Conservation (phyloP, 768 basidiomycete genomes). For the Leccinum obscurum region DNA sequence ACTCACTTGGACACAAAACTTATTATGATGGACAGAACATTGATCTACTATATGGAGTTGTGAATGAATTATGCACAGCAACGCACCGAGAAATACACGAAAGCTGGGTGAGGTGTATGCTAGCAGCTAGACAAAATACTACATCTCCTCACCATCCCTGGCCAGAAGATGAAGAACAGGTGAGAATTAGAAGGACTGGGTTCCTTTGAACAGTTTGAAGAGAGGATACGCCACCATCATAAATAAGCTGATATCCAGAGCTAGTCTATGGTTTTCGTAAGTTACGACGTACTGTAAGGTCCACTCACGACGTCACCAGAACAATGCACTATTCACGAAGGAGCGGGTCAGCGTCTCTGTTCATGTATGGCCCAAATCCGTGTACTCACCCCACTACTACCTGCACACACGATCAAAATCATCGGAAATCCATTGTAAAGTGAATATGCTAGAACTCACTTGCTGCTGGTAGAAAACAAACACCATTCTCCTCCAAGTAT, state of each 20-base stretch:
- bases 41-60: neutral
- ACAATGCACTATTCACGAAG: too few relatives aligned
- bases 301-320: too few relatives aligned
- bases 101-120: neutral
- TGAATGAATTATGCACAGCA: neutral
- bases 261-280: too few relatives aligned
- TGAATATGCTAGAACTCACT: neutral
- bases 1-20: constrained; percentile 8
- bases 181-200: too few relatives aligned
- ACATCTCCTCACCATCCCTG: constrained; percentile 11
- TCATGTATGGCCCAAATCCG: too few relatives aligned
- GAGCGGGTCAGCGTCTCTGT: neutral
- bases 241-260: too few relatives aligned
- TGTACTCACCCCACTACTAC: neutral
- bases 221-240: too few relatives aligned
- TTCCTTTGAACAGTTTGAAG: too few relatives aligned
- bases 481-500: neutral
- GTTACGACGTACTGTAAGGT: too few relatives aligned
- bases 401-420: neutral
- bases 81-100: neutral
- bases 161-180: too few relatives aligned
- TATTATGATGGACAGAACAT: neutral
- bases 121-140: neutral
- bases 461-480: neutral
- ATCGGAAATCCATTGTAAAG: neutral